Evolutionary conservation across 306 rosid genomes (phyloP).

Genomic region (Corylus heterophylla): DNA sequence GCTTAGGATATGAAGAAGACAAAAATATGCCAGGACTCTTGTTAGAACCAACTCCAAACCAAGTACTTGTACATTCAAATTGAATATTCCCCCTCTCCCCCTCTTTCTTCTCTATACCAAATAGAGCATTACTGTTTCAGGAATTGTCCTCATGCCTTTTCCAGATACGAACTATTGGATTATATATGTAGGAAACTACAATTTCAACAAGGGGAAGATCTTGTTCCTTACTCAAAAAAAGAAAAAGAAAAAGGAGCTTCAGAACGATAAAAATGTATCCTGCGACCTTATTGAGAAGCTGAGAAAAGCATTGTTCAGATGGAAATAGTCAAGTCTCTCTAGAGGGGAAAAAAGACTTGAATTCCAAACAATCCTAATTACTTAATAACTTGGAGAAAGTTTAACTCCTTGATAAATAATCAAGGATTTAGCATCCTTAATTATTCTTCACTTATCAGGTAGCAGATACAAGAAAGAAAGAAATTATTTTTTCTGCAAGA

Average conservation of each 20-base stretch:
- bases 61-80: too few species aligned
- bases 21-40: too few species aligned
- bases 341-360: background rate
- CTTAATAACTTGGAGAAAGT: background rate
- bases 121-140: background rate
- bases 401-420: background rate
- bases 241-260: too few species aligned
- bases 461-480: background rate
- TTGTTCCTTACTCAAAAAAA: background rate
- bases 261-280: background rate
- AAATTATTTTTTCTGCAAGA: background rate
- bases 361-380: background rate
- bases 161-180: background rate
- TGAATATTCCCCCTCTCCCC: too few species aligned
- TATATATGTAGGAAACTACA: background rate
- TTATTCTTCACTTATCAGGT: background rate
- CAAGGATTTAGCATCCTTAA: background rate
- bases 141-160: background rate
- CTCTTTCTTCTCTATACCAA: too few species aligned
- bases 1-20: too few species aligned
- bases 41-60: too few species aligned
- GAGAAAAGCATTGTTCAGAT: background rate
- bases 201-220: background rate
- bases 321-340: background rate
- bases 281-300: background rate